Percentiles rank a stretch among this genome's conserved stretches.
Conservation (phyloP, 2,329 filamentous ascomycete species). For the Rosellinia necatrix region DNA sequence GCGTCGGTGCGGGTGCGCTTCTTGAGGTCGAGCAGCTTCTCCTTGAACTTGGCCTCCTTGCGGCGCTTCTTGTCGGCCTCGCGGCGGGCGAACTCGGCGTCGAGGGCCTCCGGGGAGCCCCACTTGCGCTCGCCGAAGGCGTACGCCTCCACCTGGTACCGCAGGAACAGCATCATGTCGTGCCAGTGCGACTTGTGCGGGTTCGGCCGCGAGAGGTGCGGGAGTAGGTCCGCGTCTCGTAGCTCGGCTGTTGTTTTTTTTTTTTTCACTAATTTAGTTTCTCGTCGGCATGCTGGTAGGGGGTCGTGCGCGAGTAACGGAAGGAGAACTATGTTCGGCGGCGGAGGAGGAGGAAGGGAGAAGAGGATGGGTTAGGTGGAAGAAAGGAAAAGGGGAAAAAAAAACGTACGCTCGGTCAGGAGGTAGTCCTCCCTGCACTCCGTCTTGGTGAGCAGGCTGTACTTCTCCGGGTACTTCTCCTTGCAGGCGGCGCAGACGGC, state of each 20-base stretch:
- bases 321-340: background rate
- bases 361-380: background rate
- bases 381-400: background rate
- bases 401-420: constrained; percentile 78
- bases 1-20: constrained; percentile 91
- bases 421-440: constrained; percentile 96
- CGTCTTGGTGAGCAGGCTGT: constrained; percentile 94
- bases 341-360: background rate
- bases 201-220: constrained; percentile 87
- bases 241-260: constrained; percentile 70
- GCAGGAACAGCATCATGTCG: constrained; percentile 97
- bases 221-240: constrained; percentile 83
- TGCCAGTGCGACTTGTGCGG: constrained; percentile 97
- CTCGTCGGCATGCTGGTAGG: no score
- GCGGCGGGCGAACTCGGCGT: constrained; percentile 83
- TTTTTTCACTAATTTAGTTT: no score
- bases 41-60: constrained; percentile 90
- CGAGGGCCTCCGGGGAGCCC: constrained; percentile 83
- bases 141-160: constrained; percentile 93
- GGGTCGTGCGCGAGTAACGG: background rate
- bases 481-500: constrained; percentile 84
- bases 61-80: constrained; percentile 79
- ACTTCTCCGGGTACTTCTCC: constrained; percentile 87
- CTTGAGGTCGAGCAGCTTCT: constrained; percentile 87
- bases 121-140: constrained; percentile 80